Evolutionary conservation across 2,329 filamentous ascomycete species (phyloP).

Genomic region (Allantophomopsis cytisporea): DNA sequence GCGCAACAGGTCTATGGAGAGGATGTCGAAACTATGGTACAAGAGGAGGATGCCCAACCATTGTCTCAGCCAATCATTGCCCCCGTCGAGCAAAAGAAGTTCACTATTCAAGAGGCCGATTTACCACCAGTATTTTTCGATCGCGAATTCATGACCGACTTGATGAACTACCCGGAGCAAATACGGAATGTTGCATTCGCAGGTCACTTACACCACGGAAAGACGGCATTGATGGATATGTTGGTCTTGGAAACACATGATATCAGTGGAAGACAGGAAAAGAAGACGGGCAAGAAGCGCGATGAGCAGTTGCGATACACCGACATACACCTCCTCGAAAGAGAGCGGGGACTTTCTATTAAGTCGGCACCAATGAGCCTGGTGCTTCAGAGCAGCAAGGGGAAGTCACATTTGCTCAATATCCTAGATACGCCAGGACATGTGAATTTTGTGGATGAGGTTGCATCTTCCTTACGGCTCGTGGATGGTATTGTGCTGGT

Average conservation of each 20-base stretch:
- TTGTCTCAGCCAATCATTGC: constrained; percentile 87
- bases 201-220: constrained; percentile 92
- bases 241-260: constrained; percentile 92
- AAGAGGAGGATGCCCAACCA: constrained; percentile 94
- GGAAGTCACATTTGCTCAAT: constrained; percentile 92
- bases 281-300: constrained; percentile 64
- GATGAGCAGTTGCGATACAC: constrained; percentile 93
- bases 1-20: constrained; percentile 89
- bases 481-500: constrained; percentile 88
- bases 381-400: constrained; percentile 73
- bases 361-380: constrained; percentile 93
- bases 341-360: constrained; percentile 79
- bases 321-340: constrained; percentile 78
- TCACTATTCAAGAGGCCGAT: constrained; percentile 83
- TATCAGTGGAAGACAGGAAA: constrained; percentile 64
- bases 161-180: constrained; percentile 93
- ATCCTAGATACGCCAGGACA: constrained; percentile 93
- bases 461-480: constrained; percentile 74
- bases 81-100: constrained; percentile 89
- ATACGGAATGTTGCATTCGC: constrained; percentile 85
- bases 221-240: constrained; percentile 98
- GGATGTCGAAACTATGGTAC: constrained; percentile 89
- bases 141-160: constrained; percentile 82
- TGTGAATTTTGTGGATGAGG: constrained; percentile 97
- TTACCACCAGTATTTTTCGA: constrained; percentile 81